Percentiles rank a stretch among this genome's conserved stretches.
Evolutionary conservation across 805 yeast species (phyloP).

Genomic region (Ogataea trehaloabstinens): DNA sequence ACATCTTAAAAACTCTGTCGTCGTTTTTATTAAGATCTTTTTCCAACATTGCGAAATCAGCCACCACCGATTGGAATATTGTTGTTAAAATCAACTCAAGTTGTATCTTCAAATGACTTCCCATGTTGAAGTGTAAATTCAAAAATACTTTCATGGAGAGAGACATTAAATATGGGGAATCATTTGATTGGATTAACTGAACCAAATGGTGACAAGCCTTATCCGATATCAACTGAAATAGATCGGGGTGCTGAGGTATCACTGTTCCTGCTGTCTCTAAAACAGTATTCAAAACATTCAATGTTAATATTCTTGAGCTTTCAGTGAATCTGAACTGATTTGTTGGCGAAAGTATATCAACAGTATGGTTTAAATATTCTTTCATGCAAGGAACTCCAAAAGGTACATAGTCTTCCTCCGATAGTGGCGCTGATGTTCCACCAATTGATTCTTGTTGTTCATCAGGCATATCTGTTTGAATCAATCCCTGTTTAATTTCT

Average conservation of each 20-base stretch:
- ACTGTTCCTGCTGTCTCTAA: slow-evolving; percentile 76
- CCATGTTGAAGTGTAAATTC: slow-evolving; percentile 66
- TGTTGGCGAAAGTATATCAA: slow-evolving; percentile 78
- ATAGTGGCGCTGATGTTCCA: background rate
- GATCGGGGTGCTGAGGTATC: slow-evolving; percentile 58
- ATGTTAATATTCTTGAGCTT: slow-evolving; percentile 78
- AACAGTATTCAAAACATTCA: slow-evolving; percentile 71
- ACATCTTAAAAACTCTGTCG: slow-evolving; percentile 30
- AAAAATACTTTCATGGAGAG: slow-evolving; percentile 74
- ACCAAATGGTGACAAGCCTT: slow-evolving; percentile 83
- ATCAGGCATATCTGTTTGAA: slow-evolving; percentile 12
- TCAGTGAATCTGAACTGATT: slow-evolving; percentile 85
- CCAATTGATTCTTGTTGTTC: no score
- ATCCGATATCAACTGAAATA: slow-evolving; percentile 69
- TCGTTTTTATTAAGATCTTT: slow-evolving; percentile 26
- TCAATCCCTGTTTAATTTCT: no score
- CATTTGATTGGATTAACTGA: slow-evolving; percentile 71
- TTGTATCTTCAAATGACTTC: slow-evolving; percentile 69
- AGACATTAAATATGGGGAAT: slow-evolving; percentile 69
- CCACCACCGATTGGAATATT: slow-evolving; percentile 47
- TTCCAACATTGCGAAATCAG: slow-evolving; percentile 25
- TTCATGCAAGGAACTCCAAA: slow-evolving; percentile 75
- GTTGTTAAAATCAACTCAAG: slow-evolving; percentile 69
- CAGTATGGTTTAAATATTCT: slow-evolving; percentile 71
- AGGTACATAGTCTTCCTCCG: slow-evolving; percentile 39